Evolutionary conservation across 495 filamentous ascomycete genomes (phyloP).

Genomic region (Cudoniella acicularis): DNA sequence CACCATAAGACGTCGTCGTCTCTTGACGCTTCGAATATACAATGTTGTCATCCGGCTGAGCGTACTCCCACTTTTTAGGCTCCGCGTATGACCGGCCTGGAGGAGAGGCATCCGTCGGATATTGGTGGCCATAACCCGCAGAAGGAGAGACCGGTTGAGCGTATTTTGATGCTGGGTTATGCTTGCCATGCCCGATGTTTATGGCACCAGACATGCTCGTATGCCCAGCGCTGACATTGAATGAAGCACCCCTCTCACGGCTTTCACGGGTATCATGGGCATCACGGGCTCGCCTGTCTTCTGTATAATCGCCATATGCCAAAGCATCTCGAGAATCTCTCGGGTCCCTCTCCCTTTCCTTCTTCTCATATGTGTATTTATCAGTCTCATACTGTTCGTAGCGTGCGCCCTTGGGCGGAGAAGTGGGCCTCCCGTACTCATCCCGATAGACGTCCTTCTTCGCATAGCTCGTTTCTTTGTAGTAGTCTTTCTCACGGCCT

Average conservation of each 20-base stretch:
- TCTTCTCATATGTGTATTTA: conserved; percentile 17
- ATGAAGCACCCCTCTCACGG: conserved; percentile 25
- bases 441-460: too few relatives aligned
- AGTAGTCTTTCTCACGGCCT: conserved; percentile 22
- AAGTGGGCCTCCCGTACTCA: conserved; percentile 9
- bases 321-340: conserved; percentile 1
- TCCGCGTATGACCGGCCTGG: conserved; percentile 22
- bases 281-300: conserved; percentile 6
- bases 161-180: conserved; percentile 23
- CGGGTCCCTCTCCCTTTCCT: not conserved
- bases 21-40: conserved; percentile 23
- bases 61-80: conserved; percentile 33
- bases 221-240: conserved; percentile 23
- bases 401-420: not conserved
- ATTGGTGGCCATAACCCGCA: not conserved
- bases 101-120: conserved; percentile 2
- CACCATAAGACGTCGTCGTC: conserved; percentile 19
- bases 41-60: conserved; percentile 28
- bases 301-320: conserved; percentile 2
- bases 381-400: conserved; percentile 12
- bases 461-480: conserved; percentile 13
- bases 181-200: conserved; percentile 18
- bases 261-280: conserved; percentile 6
- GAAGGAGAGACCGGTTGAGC: conserved; percentile 2
- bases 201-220: conserved; percentile 26